Base-by-base conservation (phyloP, 495 filamentous ascomycete species). In the Neurospora sp. region DNA sequence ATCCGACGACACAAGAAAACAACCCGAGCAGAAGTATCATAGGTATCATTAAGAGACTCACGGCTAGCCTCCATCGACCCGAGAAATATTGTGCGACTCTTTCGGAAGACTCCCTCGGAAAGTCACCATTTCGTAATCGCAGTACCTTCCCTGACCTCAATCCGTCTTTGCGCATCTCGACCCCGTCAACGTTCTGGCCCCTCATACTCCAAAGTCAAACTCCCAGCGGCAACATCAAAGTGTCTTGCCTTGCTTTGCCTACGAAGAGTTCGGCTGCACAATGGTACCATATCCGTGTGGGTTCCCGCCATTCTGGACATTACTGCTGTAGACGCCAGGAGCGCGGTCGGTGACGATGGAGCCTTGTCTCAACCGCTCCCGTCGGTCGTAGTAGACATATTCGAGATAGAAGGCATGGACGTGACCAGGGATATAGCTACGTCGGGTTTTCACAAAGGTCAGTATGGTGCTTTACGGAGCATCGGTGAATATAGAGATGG, bases 351-450 rank as follows among this genome's bases (percentile, higher is more conserved):
- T 77, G 3, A 81, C 78, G 44, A 84, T 76, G 3, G 83, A 77
- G 12, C 91, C 91, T 3, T 82, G 75, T 16, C 83, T 78, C 31
- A 84, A 83, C 45, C 88, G 84, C 59, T 91, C 87, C 70, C 86
- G 85, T 16, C 91, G 90, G 40, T 92, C 84, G 76, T 91, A 97
- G 79, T 96, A 97, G 69, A 96, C 87, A 76, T 93, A 97, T 81
- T 94, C 90, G 71, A 97, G 76, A 78, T 98, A 98, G 83, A 96
- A 97, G 8, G 93, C 95, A 78, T 97, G 95, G 37, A 97, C 87
- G 74, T 95, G 90, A 8, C 92, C 92, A 1, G 93, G 93, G 71
- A 96, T 79, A 75, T 90, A 92, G 3, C 92, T 93, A 71, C 10
- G 20, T 22, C 20, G 9, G 48, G 20, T 22, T 22, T 53, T 53